These are phyloP conservation scores for Epichloe elymi DNA, from an alignment of 2,329 filamentous ascomycete genomes.

Conservation along the genomic window DNA sequence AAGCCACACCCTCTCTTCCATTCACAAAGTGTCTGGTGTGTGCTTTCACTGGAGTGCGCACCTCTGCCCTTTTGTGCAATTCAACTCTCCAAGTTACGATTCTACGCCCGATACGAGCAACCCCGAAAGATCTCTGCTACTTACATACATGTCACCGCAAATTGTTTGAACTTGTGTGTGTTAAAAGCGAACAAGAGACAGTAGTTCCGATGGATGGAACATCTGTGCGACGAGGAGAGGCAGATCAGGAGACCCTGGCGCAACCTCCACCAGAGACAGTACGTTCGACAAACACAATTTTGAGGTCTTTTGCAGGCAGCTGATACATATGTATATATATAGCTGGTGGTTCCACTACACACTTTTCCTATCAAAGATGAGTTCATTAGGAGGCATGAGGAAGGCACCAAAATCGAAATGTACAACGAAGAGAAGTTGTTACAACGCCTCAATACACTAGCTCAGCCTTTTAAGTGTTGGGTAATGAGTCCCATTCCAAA, in stretches of 20 bases:
- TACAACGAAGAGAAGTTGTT: conserved; percentile 17
- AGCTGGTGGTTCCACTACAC: conserved; percentile 7
- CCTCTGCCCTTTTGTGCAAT: no score
- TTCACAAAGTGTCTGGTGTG: neutral
- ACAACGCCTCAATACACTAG: conserved; percentile 14
- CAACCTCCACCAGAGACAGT: neutral
- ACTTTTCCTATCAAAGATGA: conserved; percentile 12
- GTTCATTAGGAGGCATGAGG: conserved; percentile 17
- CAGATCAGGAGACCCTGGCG: no score
- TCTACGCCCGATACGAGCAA: no score
- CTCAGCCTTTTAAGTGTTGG: conserved; percentile 14
- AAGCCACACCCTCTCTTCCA: neutral
- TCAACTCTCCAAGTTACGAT: neutral
- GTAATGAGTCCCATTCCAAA: conserved; percentile 18
- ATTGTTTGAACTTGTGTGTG: no score
- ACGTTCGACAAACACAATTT: neutral
- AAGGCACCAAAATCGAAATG: conserved; percentile 21
- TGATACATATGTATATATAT: neutral
- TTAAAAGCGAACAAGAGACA: no score
- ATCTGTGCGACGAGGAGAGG: no score
- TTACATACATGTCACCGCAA: no score
- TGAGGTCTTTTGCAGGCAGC: neutral
- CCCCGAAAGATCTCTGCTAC: no score
- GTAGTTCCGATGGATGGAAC: neutral
- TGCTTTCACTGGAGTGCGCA: no score